These are phyloP conservation scores for Cyberlindnera lachancei DNA, from an alignment of 805 yeast genomes.

Conservation along the genomic window DNA sequence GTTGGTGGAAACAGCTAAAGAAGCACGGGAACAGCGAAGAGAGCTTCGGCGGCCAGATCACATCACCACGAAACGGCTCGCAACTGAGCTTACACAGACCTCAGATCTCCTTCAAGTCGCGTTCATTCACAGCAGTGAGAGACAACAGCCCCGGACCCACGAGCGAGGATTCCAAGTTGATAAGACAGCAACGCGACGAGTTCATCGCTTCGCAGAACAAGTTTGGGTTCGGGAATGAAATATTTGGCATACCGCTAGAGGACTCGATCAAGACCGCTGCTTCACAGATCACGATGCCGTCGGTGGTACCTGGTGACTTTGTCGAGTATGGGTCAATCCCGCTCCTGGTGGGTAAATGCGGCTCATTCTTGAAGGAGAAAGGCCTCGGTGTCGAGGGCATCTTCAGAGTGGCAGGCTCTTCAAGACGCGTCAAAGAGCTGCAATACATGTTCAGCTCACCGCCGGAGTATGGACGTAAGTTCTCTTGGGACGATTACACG, in stretches of 20 bases:
- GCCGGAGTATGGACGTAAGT: slow-evolving; percentile 82
- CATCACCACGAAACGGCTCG: slow-evolving; percentile 10
- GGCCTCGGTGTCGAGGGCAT: slow-evolving; percentile 83
- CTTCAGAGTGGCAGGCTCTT: slow-evolving; percentile 87
- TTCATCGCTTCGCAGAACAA: slow-evolving; percentile 27
- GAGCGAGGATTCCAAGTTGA: slow-evolving; percentile 12
- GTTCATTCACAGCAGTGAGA: slow-evolving; percentile 23
- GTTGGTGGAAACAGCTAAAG: slow-evolving; percentile 37
- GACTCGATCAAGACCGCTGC: slow-evolving; percentile 69
- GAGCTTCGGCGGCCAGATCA: slow-evolving; percentile 10
- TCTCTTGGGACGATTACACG: slow-evolving; percentile 84
- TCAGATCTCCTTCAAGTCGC: slow-evolving; percentile 28
- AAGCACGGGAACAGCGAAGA: slow-evolving; percentile 20
- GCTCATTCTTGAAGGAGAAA: slow-evolving; percentile 71
- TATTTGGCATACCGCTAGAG: slow-evolving; percentile 77
- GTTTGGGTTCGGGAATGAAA: slow-evolving; percentile 34
- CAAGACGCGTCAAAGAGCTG: slow-evolving; percentile 77
- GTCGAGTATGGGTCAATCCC: slow-evolving; percentile 87
- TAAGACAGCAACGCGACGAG: slow-evolving; percentile 30
- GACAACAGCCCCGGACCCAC: slow-evolving; percentile 6
- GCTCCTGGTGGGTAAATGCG: slow-evolving; percentile 92
- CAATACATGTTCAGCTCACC: slow-evolving; percentile 80
- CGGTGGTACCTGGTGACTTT: slow-evolving; percentile 48
- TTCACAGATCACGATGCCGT: slow-evolving; percentile 63
- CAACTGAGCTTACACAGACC: slow-evolving; percentile 21